These are phyloP conservation scores for Porpolomopsis calyptriformis DNA, from an alignment of 768 basidiomycete species.

Conservation along the genomic window DNA sequence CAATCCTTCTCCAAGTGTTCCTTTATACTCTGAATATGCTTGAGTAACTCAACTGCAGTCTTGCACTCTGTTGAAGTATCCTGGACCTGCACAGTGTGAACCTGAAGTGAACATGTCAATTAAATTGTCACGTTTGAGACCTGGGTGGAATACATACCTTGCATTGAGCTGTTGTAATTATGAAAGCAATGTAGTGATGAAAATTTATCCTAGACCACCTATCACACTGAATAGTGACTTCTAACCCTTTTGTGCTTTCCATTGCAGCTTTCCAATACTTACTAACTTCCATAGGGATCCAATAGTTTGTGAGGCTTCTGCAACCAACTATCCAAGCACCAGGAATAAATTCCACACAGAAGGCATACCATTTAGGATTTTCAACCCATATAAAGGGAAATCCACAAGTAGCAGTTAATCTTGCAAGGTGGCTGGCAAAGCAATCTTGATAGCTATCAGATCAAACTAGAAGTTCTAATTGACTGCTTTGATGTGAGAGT, in stretches of 20 bases:
- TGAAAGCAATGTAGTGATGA: slow-evolving; percentile 21
- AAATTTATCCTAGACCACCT: slow-evolving; percentile 21
- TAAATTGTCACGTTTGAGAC: not conserved
- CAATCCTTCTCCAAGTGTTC: slow-evolving; percentile 17
- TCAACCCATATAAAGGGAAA: slow-evolving; percentile 17
- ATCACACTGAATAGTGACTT: too few relatives aligned
- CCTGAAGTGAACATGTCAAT: slow-evolving; percentile 13
- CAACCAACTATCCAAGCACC: slow-evolving; percentile 9
- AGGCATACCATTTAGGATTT: slow-evolving; percentile 14
- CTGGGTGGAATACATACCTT: slow-evolving; percentile 7
- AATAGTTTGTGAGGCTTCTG: not conserved
- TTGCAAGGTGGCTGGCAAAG: slow-evolving; percentile 5
- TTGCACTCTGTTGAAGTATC: slow-evolving; percentile 23
- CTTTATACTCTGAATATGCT: slow-evolving; percentile 12
- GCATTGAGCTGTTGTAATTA: slow-evolving; percentile 12
- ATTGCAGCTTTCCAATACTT: slow-evolving; percentile 4
- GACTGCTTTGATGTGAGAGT: not conserved
- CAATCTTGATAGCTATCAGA: slow-evolving; percentile 2
- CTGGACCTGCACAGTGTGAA: slow-evolving; percentile 21
- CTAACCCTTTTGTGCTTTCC: slow-evolving; percentile 5
- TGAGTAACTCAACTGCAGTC: slow-evolving; percentile 22
- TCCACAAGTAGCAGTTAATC: slow-evolving; percentile 13
- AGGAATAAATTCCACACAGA: slow-evolving; percentile 15
- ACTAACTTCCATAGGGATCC: slow-evolving; percentile 5
- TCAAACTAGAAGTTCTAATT: not conserved